Conservation (phyloP, 768 basidiomycete genomes). For the Naematelia aurantialba region DNA sequence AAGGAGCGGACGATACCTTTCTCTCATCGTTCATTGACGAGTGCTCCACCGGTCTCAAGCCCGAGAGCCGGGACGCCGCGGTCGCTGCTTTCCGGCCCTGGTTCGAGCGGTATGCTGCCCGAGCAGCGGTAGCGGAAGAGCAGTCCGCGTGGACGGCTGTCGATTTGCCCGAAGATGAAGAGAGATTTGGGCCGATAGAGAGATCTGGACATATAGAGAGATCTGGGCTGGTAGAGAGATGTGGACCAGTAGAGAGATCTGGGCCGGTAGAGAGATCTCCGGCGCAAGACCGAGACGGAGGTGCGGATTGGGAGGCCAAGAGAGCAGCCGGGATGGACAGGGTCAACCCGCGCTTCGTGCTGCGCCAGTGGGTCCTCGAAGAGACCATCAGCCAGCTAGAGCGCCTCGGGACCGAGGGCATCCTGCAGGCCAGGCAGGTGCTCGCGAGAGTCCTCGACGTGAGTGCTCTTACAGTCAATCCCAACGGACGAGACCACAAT, state of each 20-base stretch:
- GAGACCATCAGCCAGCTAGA: slow-evolving; percentile 80
- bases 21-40: slow-evolving; percentile 52
- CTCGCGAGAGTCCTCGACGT: slow-evolving; percentile 80
- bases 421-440: slow-evolving; percentile 60
- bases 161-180: not conserved
- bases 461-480: too few relatives aligned
- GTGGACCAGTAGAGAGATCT: not conserved
- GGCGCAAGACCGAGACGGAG: not conserved
- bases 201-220: not conserved
- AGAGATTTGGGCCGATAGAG: not conserved
- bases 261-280: not conserved
- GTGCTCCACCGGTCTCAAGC: slow-evolving; percentile 52
- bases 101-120: slow-evolving; percentile 62
- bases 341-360: slow-evolving; percentile 84
- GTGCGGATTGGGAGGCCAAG: slow-evolving; percentile 29
- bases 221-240: not conserved
- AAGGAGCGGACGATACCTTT: slow-evolving; percentile 49
- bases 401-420: slow-evolving; percentile 53
- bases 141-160: slow-evolving; percentile 52
- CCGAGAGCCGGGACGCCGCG: slow-evolving; percentile 49
- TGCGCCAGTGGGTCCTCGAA: slow-evolving; percentile 94
- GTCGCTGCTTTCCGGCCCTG: slow-evolving; percentile 60
- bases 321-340: slow-evolving; percentile 51
- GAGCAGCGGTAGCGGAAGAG: slow-evolving; percentile 55
- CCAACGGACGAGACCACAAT: too few relatives aligned